Percentiles rank a stretch among this genome's conserved stretches.
phyloP scores from a whole-genome alignment of 192 early-diverging fungal species.

The Umbelopsis sp. region DNA sequence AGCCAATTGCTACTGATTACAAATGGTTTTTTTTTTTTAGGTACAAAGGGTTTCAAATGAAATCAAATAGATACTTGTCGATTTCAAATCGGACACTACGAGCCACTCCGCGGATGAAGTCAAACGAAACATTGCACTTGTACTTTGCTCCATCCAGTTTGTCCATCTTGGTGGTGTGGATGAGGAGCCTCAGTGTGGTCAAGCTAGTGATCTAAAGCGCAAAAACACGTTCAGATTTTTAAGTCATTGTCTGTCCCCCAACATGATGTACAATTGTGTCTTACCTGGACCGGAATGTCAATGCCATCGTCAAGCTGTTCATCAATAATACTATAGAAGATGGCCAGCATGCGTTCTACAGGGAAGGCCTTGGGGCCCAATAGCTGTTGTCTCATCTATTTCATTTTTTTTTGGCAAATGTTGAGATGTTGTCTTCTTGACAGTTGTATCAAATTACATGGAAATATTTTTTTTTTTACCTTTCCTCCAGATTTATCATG shows the following conservation, averaged over 20 bases:
- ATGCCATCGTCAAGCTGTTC: conserved; percentile 73
- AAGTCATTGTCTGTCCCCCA: too few species aligned
- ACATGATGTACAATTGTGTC: background rate
- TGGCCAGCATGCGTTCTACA: conserved; percentile 95
- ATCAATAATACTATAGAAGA: conserved; percentile 88
- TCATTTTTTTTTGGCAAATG: too few species aligned
- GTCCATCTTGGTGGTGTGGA: conserved; percentile 69
- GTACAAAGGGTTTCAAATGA: conserved; percentile 12
- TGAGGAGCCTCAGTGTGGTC: conserved; percentile 75
- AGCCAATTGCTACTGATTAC: too few species aligned
- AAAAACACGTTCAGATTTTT: background rate
- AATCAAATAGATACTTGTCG: conserved; percentile 78
- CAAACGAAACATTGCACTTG: conserved; percentile 88
- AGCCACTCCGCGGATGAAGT: conserved; percentile 72
- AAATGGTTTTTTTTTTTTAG: too few species aligned
- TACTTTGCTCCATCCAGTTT: conserved; percentile 83
- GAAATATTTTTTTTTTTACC: conserved; percentile 23
- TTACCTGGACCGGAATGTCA: conserved; percentile 71
- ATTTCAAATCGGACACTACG: conserved; percentile 85
- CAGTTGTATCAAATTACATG: too few species aligned
- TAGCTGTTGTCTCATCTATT: conserved; percentile 77
- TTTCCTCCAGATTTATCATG: conserved; percentile 50
- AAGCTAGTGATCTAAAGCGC: conserved; percentile 78
- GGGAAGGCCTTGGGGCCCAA: conserved; percentile 92
- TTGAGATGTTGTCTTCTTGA: background rate